Percentiles rank a stretch among this genome's conserved stretches.
These are phyloP conservation scores for Penicillium olsonii DNA, from an alignment of 2,329 filamentous ascomycete species.

Conservation along the genomic window DNA sequence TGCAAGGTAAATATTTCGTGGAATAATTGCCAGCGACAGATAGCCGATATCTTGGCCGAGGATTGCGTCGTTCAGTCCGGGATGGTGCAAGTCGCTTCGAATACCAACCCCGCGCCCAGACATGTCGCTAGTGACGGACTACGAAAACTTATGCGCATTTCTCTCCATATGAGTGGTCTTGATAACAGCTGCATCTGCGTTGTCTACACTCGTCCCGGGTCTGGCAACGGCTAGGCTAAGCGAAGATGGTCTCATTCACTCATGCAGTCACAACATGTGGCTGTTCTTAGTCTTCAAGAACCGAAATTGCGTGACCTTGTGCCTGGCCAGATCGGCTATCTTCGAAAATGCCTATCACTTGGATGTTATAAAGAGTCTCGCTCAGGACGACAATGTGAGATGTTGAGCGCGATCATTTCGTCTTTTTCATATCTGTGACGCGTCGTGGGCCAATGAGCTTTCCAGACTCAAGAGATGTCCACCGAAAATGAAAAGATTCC, in stretches of 20 bases:
- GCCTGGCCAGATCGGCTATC: background rate
- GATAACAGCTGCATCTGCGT: background rate
- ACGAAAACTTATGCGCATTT: background rate
- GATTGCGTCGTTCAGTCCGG: background rate
- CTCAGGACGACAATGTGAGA: background rate
- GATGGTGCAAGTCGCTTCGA: conserved; percentile 3
- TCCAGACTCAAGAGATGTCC: background rate
- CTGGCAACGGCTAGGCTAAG: background rate
- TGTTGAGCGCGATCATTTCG: background rate
- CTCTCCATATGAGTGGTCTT: background rate
- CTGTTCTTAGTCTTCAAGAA: background rate
- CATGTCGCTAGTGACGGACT: background rate
- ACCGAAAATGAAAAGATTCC: background rate
- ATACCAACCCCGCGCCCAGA: background rate
- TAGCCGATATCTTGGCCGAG: background rate
- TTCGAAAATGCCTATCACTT: no score
- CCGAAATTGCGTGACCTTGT: conserved; percentile 1
- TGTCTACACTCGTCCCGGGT: background rate
- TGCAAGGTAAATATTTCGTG: no score
- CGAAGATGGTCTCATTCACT: background rate
- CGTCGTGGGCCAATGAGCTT: background rate
- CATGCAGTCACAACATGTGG: background rate
- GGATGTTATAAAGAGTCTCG: background rate
- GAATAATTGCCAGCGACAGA: background rate
- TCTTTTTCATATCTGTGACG: background rate